Evolutionary conservation across 2,329 filamentous ascomycete species (phyloP), one percentile per base, ranked within the genome.

Genomic region (Dactylellina haptotyla): DNA sequence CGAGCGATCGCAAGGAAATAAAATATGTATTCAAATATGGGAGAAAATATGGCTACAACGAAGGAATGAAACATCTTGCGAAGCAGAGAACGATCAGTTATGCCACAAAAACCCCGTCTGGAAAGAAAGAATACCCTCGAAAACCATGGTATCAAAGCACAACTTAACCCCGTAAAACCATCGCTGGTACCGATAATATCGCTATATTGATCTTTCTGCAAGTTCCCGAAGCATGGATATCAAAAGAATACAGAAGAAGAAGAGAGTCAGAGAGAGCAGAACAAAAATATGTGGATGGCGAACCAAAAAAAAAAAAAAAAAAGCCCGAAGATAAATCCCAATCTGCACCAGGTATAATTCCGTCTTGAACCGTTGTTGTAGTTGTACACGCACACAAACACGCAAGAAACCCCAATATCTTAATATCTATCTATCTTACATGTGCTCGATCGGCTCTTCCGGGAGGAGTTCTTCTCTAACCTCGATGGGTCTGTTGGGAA

Each of bases 371-470:
- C 51, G 43, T 51, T 66, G 54, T 46, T 69, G n/a, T n/a, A n/a
- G n/a, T n/a, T n/a, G n/a, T n/a, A 69, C 54, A 69, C 46, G 18
- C 28, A 20, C 43, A 34, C 64, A 51, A 39, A 25, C 56, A 18
- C 16, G 18, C 32, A 57, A 57, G 12, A 39, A 39, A 57, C 18
- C 8, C 12, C 41, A 10, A 46, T 3, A 46, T 20, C 41, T 18
- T 26, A 63, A n/a, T 34, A 58, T 53, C 51, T n/a, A 39, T 37
- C 56, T 70, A 63, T 63, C 76, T 77, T 79, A 83, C 10, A 81
- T 78, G 80, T 95, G 91, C 82, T 96, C 92, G 75, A 96, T 90
- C 0, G 91, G 92, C 72, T 93, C 91, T 80, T 96, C 92, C 0
- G 90, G 90, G 5, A 96, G 83, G 26, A 96, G 82, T 79, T 89